These are phyloP conservation scores for Mucor irregularis DNA, from an alignment of 371 early-diverging fungal species.

Conservation along the genomic window DNA sequence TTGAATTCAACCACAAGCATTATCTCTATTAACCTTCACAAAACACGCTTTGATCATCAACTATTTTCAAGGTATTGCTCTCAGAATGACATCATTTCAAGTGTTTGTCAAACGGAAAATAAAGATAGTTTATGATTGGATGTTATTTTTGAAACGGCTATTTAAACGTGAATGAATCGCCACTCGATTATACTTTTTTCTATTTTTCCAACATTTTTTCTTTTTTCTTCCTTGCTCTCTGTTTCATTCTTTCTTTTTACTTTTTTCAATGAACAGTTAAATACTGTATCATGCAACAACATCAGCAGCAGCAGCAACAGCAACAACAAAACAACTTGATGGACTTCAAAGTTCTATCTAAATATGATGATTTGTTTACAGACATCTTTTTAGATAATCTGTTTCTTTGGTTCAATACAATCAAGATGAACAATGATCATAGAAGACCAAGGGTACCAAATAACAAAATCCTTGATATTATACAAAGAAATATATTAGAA, in stretches of 20 bases:
- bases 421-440: constrained; percentile 41
- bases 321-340: constrained; percentile 21
- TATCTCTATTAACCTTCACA: too few species aligned
- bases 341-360: constrained; percentile 57
- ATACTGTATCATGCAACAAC: neutral
- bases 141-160: too few species aligned
- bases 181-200: neutral
- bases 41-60: too few species aligned
- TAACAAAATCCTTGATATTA: constrained; percentile 50
- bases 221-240: constrained; percentile 6
- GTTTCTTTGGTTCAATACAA: constrained; percentile 69
- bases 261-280: constrained; percentile 3
- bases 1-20: too few species aligned
- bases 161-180: too few species aligned
- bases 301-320: neutral
- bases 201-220: constrained; percentile 4
- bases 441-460: constrained; percentile 36
- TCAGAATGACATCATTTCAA: too few species aligned
- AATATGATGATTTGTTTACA: constrained; percentile 71
- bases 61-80: too few species aligned
- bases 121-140: too few species aligned
- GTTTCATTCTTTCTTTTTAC: constrained; percentile 1
- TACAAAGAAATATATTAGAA: constrained; percentile 48
- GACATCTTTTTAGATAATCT: constrained; percentile 67
- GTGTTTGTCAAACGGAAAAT: too few species aligned